Conservation (phyloP, 176 grass and related monocot genomes). For the Metroxylon sagu region DNA sequence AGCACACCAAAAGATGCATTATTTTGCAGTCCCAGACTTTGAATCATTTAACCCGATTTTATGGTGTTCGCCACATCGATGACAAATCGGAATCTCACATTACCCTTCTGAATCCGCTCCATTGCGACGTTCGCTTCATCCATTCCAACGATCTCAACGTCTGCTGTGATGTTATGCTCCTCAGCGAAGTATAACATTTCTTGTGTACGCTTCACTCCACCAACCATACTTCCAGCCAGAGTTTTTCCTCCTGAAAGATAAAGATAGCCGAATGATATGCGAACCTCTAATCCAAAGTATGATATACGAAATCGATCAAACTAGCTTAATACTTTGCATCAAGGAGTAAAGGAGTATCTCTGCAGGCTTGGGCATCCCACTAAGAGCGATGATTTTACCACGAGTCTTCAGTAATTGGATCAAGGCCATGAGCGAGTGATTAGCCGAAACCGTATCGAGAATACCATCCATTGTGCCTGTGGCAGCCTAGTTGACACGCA, state of each 20-base stretch:
- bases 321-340: constrained; percentile 1
- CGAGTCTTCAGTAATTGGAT: constrained; percentile 13
- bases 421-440: constrained; percentile 5
- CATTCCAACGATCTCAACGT: constrained; percentile 27
- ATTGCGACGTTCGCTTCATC: constrained; percentile 18
- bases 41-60: too few relatives aligned
- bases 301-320: too few relatives aligned
- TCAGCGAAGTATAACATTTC: constrained; percentile 25
- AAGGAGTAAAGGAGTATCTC: constrained; percentile 15
- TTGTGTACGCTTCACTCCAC: constrained; percentile 19
- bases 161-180: constrained; percentile 11
- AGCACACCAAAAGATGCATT: too few relatives aligned
- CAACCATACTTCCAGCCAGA: constrained; percentile 21
- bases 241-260: constrained; percentile 18
- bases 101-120: constrained; percentile 17
- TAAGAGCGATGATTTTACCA: constrained; percentile 22
- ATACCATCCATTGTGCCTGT: constrained; percentile 22
- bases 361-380: constrained; percentile 14
- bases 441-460: constrained; percentile 17
- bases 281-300: too few relatives aligned
- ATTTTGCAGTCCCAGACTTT: too few relatives aligned
- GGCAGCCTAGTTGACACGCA: constrained; percentile 4
- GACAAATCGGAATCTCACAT: constrained; percentile 30
- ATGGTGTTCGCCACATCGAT: constrained; percentile 19
- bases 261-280: too few relatives aligned